phyloP scores from a whole-genome alignment of 306 rosid species.

The Phaseolus lunatus region DNA sequence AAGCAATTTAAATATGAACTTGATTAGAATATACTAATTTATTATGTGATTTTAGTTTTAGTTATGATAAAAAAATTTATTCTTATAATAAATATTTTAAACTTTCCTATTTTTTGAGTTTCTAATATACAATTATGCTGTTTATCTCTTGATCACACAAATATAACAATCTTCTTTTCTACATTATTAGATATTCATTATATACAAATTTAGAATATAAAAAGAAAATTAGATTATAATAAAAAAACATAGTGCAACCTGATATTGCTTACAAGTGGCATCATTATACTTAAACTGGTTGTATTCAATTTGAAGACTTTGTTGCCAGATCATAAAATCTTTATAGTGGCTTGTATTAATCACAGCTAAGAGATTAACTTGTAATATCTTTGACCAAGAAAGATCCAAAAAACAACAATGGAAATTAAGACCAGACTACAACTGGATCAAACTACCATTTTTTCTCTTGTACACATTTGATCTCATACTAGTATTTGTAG shows the following conservation, averaged over 20 bases:
- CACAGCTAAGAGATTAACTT: not conserved
- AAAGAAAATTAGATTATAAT: not conserved
- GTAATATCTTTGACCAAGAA: constrained; percentile 15
- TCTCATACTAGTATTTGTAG: too few species aligned
- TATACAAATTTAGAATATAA: not conserved
- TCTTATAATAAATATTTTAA: not conserved
- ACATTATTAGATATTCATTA: not conserved
- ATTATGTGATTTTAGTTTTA: not conserved
- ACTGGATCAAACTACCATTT: not conserved
- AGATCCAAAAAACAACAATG: too few species aligned
- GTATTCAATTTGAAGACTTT: constrained; percentile 28
- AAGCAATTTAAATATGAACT: not conserved
- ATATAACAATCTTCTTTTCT: too few species aligned
- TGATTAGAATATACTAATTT: too few species aligned
- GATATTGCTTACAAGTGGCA: not conserved
- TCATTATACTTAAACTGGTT: not conserved
- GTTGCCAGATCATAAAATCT: constrained; percentile 6
- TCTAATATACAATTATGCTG: too few species aligned
- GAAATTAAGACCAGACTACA: too few species aligned
- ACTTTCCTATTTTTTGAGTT: too few species aligned
- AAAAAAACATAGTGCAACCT: not conserved
- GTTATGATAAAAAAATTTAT: not conserved
- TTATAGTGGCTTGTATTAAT: too few species aligned
- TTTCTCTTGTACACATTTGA: too few species aligned
- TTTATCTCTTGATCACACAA: too few species aligned